Conservation (phyloP, 2,329 filamentous ascomycete species). For the Aspergillus niger region DNA sequence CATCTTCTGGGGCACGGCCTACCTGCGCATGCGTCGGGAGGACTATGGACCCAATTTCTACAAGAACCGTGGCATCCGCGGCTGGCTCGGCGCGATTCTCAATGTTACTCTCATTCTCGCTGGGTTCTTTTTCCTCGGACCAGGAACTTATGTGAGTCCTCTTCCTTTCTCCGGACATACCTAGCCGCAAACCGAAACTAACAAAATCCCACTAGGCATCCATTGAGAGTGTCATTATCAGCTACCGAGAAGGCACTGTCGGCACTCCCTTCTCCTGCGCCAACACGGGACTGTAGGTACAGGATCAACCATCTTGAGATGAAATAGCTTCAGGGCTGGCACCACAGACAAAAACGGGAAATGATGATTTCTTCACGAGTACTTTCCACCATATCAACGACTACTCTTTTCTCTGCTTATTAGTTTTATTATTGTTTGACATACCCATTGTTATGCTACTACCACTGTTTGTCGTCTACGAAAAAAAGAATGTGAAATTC, state of each 20-base stretch:
- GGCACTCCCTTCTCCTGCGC: constrained; percentile 74
- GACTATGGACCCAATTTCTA: constrained; percentile 46
- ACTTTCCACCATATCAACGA: background rate
- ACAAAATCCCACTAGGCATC: constrained; percentile 37
- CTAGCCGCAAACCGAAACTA: constrained; percentile 42
- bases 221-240: constrained; percentile 58
- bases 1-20: constrained; percentile 71
- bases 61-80: constrained; percentile 43
- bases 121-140: constrained; percentile 78
- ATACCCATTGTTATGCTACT: background rate
- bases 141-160: constrained; percentile 70
- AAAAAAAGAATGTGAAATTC: background rate
- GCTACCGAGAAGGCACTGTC: constrained; percentile 66
- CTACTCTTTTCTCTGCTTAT: background rate
- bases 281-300: constrained; percentile 44
- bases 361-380: background rate
- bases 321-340: too few relatives aligned
- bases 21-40: constrained; percentile 46
- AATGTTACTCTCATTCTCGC: constrained; percentile 73
- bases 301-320: background rate
- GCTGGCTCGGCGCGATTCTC: constrained; percentile 51
- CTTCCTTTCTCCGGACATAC: background rate
- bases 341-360: background rate
- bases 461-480: background rate
- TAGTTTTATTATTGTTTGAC: background rate